These are phyloP conservation scores for Emericellopsis atlantica DNA, from an alignment of 2,329 filamentous ascomycete species.

Conservation along the genomic window DNA sequence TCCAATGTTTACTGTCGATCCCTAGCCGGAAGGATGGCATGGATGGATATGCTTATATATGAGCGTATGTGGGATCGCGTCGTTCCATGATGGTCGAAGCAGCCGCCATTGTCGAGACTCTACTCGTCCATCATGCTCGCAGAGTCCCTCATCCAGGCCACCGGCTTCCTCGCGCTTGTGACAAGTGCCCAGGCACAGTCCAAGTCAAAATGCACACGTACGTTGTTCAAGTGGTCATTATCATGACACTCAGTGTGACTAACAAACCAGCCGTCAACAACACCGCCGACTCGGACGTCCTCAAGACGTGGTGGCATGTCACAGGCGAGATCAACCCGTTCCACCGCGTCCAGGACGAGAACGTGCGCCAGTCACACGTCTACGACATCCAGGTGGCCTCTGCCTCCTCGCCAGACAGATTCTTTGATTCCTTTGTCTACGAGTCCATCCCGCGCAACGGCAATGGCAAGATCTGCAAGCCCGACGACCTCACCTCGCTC, in stretches of 20 bases:
- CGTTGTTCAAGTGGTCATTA: too few relatives aligned
- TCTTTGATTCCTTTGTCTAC: conserved; percentile 19
- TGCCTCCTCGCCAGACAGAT: not conserved
- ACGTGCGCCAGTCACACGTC: conserved; percentile 8
- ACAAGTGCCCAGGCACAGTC: too few relatives aligned
- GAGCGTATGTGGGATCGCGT: too few relatives aligned
- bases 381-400: conserved; percentile 6
- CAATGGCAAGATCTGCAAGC: conserved; percentile 15
- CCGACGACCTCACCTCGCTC: conserved; percentile 6
- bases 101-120: too few relatives aligned
- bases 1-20: too few relatives aligned
- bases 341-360: conserved; percentile 3
- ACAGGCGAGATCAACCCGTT: conserved; percentile 7
- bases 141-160: too few relatives aligned
- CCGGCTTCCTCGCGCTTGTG: too few relatives aligned
- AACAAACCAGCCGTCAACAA: conserved; percentile 1
- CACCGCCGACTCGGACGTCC: conserved; percentile 4
- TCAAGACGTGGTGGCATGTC: conserved; percentile 9
- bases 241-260: not conserved
- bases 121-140: too few relatives aligned
- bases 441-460: conserved; percentile 21
- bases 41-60: too few relatives aligned
- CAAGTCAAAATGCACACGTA: too few relatives aligned
- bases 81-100: too few relatives aligned
- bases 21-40: too few relatives aligned